phyloP scores from a whole-genome alignment of 129 eudicot species.

The Lactuca sativa region DNA sequence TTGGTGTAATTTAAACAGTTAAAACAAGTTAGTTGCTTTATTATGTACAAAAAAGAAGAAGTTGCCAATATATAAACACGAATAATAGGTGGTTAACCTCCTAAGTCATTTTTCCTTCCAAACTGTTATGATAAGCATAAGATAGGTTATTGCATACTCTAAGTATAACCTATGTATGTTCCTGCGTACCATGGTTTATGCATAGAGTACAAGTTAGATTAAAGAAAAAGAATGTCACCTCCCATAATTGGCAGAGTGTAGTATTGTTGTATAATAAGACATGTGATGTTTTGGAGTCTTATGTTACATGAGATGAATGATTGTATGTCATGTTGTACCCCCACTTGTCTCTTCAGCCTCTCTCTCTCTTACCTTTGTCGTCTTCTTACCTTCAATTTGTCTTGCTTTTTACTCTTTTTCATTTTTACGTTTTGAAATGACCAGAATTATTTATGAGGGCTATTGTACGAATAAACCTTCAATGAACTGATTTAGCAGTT shows the following conservation, averaged over 20 bases:
- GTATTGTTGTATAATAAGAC: constrained; percentile 7
- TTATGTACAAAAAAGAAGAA: too few relatives aligned
- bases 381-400: neutral
- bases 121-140: too few relatives aligned
- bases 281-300: constrained; percentile 25
- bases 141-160: too few relatives aligned
- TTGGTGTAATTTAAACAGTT: too few relatives aligned
- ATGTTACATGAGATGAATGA: constrained; percentile 18
- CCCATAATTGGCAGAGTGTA: neutral
- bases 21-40: too few relatives aligned
- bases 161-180: too few relatives aligned
- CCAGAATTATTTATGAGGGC: neutral
- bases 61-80: too few relatives aligned
- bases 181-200: neutral
- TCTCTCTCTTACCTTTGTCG: constrained; percentile 3
- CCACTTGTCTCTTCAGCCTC: constrained; percentile 26
- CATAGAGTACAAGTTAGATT: neutral
- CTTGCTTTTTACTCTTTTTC: neutral
- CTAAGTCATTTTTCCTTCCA: too few relatives aligned
- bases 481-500: neutral
- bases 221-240: constrained; percentile 3
- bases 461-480: neutral
- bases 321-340: constrained; percentile 14
- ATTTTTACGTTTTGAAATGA: neutral
- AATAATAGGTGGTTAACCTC: too few relatives aligned